Evolutionary conservation across 768 basidiomycete genomes (phyloP).

Genomic region (Candolleomyces efflorescens): DNA sequence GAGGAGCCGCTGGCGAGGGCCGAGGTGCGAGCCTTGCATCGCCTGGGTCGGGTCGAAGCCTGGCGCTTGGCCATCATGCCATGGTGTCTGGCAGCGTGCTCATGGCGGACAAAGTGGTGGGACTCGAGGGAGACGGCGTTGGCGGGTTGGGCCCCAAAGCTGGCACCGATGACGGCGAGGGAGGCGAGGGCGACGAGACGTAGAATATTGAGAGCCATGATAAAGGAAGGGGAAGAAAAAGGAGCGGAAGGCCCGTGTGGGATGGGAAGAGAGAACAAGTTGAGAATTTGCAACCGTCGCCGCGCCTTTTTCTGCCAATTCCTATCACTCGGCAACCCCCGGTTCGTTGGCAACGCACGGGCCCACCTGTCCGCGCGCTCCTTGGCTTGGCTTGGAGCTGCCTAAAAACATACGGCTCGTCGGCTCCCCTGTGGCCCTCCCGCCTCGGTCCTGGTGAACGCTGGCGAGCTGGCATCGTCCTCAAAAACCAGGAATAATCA

Average conservation of each 20-base stretch:
- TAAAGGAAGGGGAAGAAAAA: slow-evolving; percentile 18
- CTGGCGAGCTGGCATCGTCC: neutral
- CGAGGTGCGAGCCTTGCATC: slow-evolving; percentile 51
- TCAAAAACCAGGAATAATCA: too few relatives aligned
- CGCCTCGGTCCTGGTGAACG: too few relatives aligned
- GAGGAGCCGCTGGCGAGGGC: slow-evolving; percentile 6
- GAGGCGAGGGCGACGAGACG: slow-evolving; percentile 56
- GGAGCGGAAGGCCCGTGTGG: slow-evolving; percentile 18
- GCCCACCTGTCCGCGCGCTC: neutral
- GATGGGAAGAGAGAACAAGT: slow-evolving; percentile 16
- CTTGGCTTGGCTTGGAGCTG: neutral
- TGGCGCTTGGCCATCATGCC: slow-evolving; percentile 48
- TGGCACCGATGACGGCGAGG: slow-evolving; percentile 51
- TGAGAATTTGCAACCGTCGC: neutral
- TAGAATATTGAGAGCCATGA: slow-evolving; percentile 52
- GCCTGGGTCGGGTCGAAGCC: slow-evolving; percentile 37
- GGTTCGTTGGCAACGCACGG: neutral
- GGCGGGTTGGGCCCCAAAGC: slow-evolving; percentile 41
- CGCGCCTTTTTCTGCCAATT: neutral
- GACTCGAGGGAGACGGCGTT: slow-evolving; percentile 49
- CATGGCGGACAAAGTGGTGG: slow-evolving; percentile 39
- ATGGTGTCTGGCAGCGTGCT: slow-evolving; percentile 31
- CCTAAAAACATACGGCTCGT: too few relatives aligned
- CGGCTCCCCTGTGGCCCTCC: too few relatives aligned
- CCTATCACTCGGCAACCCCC: neutral